These are phyloP conservation scores for Sporothrix protearum DNA, from an alignment of 2,329 filamentous ascomycete genomes.

Conservation along the genomic window DNA sequence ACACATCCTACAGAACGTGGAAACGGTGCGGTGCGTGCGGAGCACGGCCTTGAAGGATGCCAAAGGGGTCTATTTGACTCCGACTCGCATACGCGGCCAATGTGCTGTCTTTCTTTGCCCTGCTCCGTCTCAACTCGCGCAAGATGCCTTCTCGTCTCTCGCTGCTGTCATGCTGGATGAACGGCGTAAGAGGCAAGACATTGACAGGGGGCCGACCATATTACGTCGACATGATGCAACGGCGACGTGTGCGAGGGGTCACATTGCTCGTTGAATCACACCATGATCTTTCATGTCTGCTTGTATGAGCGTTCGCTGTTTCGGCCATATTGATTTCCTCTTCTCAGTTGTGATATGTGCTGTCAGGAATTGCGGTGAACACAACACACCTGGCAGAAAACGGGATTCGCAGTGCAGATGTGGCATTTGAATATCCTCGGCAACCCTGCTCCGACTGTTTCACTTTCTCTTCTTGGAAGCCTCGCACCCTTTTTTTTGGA, in stretches of 20 bases:
- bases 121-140: background rate
- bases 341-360: background rate
- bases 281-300: too few species aligned
- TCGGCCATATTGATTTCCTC: background rate
- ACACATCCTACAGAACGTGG: background rate
- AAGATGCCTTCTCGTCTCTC: background rate
- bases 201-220: conserved; percentile 6
- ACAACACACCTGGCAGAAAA: background rate
- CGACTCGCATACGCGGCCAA: background rate
- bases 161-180: background rate
- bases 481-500: background rate
- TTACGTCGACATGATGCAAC: conserved; percentile 7
- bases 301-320: background rate
- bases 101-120: background rate
- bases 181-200: background rate
- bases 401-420: background rate
- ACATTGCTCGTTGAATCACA: background rate
- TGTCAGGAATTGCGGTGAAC: conserved; percentile 1
- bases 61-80: background rate
- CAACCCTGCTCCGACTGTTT: background rate
- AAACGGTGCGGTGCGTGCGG: conserved; percentile 1
- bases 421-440: background rate
- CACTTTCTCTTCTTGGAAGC: too few species aligned
- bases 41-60: background rate
- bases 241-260: background rate